Evolutionary conservation across 106 monocot species (phyloP), one percentile per base, ranked within the genome.

Genomic region (Chionographis japonica): DNA sequence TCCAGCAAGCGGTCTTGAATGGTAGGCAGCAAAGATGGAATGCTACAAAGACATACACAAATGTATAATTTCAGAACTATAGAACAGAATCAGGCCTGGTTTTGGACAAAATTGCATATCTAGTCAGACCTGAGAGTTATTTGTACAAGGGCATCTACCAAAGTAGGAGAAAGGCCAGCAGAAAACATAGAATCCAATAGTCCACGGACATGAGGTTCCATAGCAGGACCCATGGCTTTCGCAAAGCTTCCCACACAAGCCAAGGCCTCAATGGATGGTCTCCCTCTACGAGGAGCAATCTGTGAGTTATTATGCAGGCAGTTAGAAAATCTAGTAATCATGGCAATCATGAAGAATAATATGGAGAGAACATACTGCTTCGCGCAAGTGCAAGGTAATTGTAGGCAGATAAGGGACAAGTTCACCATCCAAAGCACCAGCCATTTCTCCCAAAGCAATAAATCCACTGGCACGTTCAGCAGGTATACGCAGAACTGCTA

Each of bases 241-340:
- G 95, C 89, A 68, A 97, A 97, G 77, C 78, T 92, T 61, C 95
- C 95, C 13, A 97, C 86, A 79, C 95, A 97, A 62, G 89, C 69
- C 65, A 97, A 70, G n/a, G 95, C 95, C 77, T 97, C 95, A 40
- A 80, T 67, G 3, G 95, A 97, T 68, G 95, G 92, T 63, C 71
- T 89, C 51, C 95, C 95, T 68, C 80, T 84, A 55, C 95, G 92
- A 68, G 95, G 95, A 71, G 92, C 92, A 87, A 97, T 97, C 95
- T 97, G 79, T 8, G 56, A 68, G 62, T 46, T 61, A 13, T 37
- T 13, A 52, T 19, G 58, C 5, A 73, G 14, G 56, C 54, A 40
- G 7, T 27, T 41, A 20, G 37, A 56, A 17, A 6, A 17, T 20
- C 20, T 3, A 3, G 0, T 15, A 13, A 53, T 11, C 15, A 70